Evolutionary conservation across 78 protist species (phyloP).

Genomic region (Ministeria vibrans): DNA sequence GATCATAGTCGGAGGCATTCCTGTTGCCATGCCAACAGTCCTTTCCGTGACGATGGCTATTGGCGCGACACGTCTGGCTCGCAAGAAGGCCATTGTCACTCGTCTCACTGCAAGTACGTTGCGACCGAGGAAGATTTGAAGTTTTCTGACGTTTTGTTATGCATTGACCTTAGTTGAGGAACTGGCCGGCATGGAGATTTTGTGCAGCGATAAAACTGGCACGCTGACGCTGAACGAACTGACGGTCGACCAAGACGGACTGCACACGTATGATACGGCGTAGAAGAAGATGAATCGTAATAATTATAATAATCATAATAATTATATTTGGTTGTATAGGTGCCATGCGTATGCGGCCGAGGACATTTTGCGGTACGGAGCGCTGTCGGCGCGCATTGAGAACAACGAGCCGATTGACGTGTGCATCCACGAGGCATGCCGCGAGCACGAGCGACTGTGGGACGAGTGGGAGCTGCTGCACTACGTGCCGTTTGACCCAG

Average conservation of each 20-base stretch:
- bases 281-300: too few relatives aligned
- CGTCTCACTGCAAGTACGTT: conserved; percentile 75
- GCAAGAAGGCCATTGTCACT: conserved; percentile 68
- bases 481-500: conserved; percentile 76
- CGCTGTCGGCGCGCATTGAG: conserved; percentile 34
- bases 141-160: conserved; percentile 19
- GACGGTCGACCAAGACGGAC: conserved; percentile 56
- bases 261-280: not conserved
- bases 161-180: too few relatives aligned
- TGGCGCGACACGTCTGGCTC: conserved; percentile 70
- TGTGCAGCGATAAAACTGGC: conserved; percentile 90
- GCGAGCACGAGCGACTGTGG: conserved; percentile 9
- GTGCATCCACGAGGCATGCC: conserved; percentile 30
- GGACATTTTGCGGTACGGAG: conserved; percentile 35
- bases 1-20: conserved; percentile 56
- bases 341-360: conserved; percentile 19
- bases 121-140: conserved; percentile 56
- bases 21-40: conserved; percentile 81
- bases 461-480: not conserved
- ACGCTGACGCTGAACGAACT: conserved; percentile 89
- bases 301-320: too few relatives aligned
- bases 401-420: conserved; percentile 66
- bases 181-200: conserved; percentile 34
- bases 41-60: conserved; percentile 74
- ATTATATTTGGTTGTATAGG: not conserved